Percentiles rank a stretch among this genome's conserved stretches.
phyloP scores from a whole-genome alignment of 257 asterid species.

The Plectranthus barbatus region DNA sequence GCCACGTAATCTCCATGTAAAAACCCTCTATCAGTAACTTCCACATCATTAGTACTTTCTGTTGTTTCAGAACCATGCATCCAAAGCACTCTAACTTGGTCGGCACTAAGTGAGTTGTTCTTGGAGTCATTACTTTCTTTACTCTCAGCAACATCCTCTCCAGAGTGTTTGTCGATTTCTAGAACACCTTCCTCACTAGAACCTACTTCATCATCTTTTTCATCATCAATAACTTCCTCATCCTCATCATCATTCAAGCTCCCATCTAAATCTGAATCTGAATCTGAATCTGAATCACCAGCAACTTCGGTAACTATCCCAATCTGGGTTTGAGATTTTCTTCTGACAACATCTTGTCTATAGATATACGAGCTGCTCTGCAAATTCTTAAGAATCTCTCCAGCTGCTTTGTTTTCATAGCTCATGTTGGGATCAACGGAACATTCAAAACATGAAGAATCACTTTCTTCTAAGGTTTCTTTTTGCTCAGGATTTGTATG shows the following conservation, averaged over 20 bases:
- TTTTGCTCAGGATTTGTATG: slow-evolving; percentile 18
- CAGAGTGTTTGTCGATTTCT: slow-evolving; percentile 27
- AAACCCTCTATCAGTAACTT: slow-evolving; percentile 80
- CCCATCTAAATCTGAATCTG: slow-evolving; percentile 90
- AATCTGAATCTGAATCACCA: slow-evolving; percentile 93
- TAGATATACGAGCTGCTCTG: slow-evolving; percentile 56
- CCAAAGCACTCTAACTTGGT: slow-evolving; percentile 89
- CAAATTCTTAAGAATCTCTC: slow-evolving; percentile 48
- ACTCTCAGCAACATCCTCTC: slow-evolving; percentile 29
- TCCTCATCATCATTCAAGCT: slow-evolving; percentile 67
- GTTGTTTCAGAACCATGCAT: slow-evolving; percentile 72
- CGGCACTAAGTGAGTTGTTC: slow-evolving; percentile 46
- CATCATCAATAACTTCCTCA: slow-evolving; percentile 38
- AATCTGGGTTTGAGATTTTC: slow-evolving; percentile 39
- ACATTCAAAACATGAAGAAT: slow-evolving; percentile 21
- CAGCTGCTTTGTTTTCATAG: slow-evolving; percentile 41
- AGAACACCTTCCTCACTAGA: slow-evolving; percentile 31
- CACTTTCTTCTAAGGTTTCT: slow-evolving; percentile 21
- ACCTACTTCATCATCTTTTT: slow-evolving; percentile 26
- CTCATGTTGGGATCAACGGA: slow-evolving; percentile 25
- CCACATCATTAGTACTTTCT: slow-evolving; percentile 44
- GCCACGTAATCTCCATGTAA: slow-evolving; percentile 95
- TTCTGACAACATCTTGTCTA: slow-evolving; percentile 82
- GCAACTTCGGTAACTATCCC: slow-evolving; percentile 93
- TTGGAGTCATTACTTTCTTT: slow-evolving; percentile 33